Conservation (phyloP, 2,329 filamentous ascomycete genomes). For the Trichoderma gracile region DNA sequence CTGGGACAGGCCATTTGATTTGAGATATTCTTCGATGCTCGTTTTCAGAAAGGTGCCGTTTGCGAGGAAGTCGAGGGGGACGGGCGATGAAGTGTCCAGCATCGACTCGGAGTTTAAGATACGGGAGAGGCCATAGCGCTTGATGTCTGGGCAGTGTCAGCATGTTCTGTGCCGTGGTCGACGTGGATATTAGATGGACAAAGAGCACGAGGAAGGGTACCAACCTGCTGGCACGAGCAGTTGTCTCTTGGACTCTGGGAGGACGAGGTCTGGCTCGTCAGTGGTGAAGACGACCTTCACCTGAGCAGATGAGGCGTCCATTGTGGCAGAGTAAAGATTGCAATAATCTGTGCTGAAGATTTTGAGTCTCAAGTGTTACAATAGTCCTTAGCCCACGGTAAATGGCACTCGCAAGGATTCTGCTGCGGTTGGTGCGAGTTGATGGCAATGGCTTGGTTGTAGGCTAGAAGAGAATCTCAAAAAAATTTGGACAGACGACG, state of each 20-base stretch:
- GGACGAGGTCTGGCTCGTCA: constrained; percentile 60
- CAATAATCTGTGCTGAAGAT: not conserved
- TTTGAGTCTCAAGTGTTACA: too few species aligned
- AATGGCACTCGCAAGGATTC: not conserved
- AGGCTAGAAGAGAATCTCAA: constrained; percentile 1
- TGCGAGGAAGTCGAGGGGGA: constrained; percentile 92
- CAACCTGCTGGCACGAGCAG: constrained; percentile 63
- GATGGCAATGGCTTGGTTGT: not conserved
- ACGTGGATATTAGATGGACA: accelerated
- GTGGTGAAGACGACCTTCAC: constrained; percentile 70
- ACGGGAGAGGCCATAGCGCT: constrained; percentile 68
- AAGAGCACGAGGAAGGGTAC: not conserved
- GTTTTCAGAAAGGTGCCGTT: constrained; percentile 90
- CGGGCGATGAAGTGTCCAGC: constrained; percentile 63
- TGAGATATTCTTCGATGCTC: constrained; percentile 87
- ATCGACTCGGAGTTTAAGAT: constrained; percentile 72
- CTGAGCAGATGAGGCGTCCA: constrained; percentile 51
- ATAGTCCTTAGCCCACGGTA: not conserved
- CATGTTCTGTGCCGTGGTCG: not conserved
- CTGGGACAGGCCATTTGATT: constrained; percentile 79
- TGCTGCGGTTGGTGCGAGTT: not conserved
- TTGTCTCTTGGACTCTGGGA: constrained; percentile 63
- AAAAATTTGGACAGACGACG: constrained; percentile 22
- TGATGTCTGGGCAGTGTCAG: constrained; percentile 53
- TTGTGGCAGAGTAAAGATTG: not conserved